Evolutionary conservation across 768 basidiomycete species (phyloP), one percentile per base, ranked within the genome.

Genomic region (Mycena venus): DNA sequence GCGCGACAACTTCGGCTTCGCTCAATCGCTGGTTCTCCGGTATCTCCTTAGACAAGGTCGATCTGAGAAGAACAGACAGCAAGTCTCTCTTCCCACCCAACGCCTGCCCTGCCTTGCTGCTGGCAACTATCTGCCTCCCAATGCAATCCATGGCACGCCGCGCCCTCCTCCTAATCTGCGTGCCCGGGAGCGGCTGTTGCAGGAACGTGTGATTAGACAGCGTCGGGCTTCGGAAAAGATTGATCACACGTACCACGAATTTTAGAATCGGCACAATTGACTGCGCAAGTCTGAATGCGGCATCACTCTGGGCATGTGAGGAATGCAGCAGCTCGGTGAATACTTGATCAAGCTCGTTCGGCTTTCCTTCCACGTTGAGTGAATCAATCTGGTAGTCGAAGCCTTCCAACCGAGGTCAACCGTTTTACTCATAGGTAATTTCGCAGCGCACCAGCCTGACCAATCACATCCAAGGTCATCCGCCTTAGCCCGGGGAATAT

Each of bases 1-100:
- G 79, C 8, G 78, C 68, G 4, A 89, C 40, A 6, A 91, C 88
- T 56, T 91, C 90, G 23, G 83, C 83, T 32, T 91, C 90, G 0
- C 83, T 85, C 76, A 91, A 69, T 34, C 78, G 80, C 77, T 88
- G 87, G 31, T 71, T 80, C n/a, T 86, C 86, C 0, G 86, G 83
- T 7, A 88, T 76, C 73, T 89, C 87, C 1, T 81, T 82, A 4
- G 88, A 87, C 85, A 90, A 82, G 77, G 90, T 91, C 7, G 90
- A 89, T 70, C 82, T 84, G 69, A 90, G 83, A 12, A 91, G 81
- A 21, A 89, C 74, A 21, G 85, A 86, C 21, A 91, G 79, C 9
- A 91, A 70, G 78, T 91, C 90, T 5, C 87, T 84, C 23, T 85
- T 85, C 0, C 75, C 76, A 12, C 84, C 61, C 14, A 62, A 77